A percentile compares a stretch with the other conserved stretches of the same genome.
These are phyloP conservation scores for Annulohypoxylon stygium DNA, from an alignment of 495 filamentous ascomycete species.

Conservation along the genomic window DNA sequence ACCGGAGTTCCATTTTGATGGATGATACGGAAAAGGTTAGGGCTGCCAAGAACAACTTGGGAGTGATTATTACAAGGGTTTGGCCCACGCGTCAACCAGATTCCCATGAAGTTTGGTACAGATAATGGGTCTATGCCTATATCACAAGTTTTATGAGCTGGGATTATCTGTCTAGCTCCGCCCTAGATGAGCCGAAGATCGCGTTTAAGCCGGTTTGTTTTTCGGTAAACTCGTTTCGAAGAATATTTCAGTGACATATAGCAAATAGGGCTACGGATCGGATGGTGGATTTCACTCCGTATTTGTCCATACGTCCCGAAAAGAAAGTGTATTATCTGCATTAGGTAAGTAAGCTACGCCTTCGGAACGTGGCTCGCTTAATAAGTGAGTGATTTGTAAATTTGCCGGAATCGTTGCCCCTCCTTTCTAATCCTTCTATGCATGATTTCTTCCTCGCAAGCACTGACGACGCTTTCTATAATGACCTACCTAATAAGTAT, in stretches of 20 bases:
- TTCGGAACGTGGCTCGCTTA: neutral
- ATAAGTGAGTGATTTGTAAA: conserved; percentile 12
- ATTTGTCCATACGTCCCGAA: neutral
- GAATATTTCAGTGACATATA: neutral
- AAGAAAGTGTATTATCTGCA: neutral
- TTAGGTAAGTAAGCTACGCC: neutral
- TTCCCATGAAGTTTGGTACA: conserved; percentile 7
- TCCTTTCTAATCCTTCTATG: conserved; percentile 5
- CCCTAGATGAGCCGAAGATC: neutral
- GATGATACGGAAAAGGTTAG: neutral
- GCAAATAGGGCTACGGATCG: neutral
- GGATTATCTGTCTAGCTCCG: neutral
- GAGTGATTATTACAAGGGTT: neutral
- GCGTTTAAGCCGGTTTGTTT: neutral
- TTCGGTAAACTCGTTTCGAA: neutral
- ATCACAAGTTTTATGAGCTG: neutral
- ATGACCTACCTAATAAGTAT: neutral
- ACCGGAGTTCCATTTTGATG: neutral
- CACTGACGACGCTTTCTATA: conserved; percentile 5
- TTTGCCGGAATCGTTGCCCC: neutral
- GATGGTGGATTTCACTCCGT: neutral
- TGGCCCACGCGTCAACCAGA: conserved; percentile 27
- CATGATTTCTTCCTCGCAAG: neutral
- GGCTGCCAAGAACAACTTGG: neutral
- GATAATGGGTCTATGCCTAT: conserved; percentile 18